A percentile compares a stretch with the other conserved stretches of the same genome.
These are phyloP conservation scores for Fusarium tupiense DNA, from an alignment of 2,329 filamentous ascomycete genomes.

Conservation along the genomic window DNA sequence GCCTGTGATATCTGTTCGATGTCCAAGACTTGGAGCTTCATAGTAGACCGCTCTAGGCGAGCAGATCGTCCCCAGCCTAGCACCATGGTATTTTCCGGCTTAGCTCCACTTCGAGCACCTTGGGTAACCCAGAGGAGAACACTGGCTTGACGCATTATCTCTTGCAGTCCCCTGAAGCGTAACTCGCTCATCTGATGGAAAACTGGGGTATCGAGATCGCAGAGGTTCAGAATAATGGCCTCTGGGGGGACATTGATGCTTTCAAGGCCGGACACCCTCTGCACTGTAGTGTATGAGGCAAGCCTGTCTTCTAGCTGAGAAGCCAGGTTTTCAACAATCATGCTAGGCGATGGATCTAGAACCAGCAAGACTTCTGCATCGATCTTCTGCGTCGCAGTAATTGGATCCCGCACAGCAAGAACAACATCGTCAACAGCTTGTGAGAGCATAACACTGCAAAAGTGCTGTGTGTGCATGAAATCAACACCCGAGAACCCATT, in stretches of 20 bases:
- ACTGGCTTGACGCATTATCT: neutral
- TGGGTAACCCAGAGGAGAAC: neutral
- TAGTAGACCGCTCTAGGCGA: neutral
- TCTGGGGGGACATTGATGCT: neutral
- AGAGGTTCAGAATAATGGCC: neutral
- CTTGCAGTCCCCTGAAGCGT: neutral
- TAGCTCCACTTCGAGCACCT: neutral
- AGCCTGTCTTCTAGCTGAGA: neutral
- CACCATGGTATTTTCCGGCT: neutral
- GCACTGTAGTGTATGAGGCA: neutral
- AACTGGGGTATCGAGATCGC: neutral
- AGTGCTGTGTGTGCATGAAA: neutral
- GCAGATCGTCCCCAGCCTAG: neutral
- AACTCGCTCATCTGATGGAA: neutral
- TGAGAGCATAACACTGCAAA: neutral
- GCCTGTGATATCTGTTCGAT: neutral
- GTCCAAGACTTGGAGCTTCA: neutral
- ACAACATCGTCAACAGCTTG: neutral
- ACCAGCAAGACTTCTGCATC: neutral
- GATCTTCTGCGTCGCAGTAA: neutral
- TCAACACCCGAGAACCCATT: neutral
- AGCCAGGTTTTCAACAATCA: neutral
- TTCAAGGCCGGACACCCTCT: neutral
- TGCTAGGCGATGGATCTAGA: neutral
- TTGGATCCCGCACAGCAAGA: neutral